phyloP scores from a whole-genome alignment of 768 basidiomycete species.

The Collybia nuda region DNA sequence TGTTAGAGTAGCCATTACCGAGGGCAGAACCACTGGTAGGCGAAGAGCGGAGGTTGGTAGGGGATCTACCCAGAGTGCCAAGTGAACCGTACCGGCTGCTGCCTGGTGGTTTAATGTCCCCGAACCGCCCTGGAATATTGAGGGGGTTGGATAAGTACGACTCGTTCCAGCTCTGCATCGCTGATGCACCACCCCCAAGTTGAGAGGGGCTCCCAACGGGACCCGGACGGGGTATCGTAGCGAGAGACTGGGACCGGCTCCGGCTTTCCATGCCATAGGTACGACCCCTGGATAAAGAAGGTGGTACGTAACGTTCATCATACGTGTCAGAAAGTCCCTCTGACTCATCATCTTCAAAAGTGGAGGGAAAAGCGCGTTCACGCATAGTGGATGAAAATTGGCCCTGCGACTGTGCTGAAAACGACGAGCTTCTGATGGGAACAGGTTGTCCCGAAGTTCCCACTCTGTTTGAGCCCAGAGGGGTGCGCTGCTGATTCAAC shows the following conservation, averaged over 20 bases:
- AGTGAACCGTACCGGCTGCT: constrained; percentile 64
- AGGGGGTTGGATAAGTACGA: constrained; percentile 56
- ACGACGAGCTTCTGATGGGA: constrained; percentile 69
- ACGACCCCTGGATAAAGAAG: constrained; percentile 55
- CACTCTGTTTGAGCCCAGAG: constrained; percentile 39
- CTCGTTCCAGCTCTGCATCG: constrained; percentile 63
- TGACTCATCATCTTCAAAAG: constrained; percentile 80
- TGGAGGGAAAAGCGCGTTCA: constrained; percentile 68
- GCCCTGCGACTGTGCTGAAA: constrained; percentile 53
- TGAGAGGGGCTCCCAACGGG: constrained; percentile 50
- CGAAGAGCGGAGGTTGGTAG: constrained; percentile 51
- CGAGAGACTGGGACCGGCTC: constrained; percentile 77
- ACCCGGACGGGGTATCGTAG: constrained; percentile 54
- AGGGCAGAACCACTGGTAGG: constrained; percentile 38
- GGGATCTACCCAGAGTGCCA: constrained; percentile 55
- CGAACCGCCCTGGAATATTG: constrained; percentile 57
- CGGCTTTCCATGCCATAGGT: constrained; percentile 64
- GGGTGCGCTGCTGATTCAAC: constrained; percentile 38
- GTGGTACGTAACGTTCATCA: constrained; percentile 52
- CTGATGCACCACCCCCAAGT: constrained; percentile 28
- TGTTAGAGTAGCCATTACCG: constrained; percentile 47
- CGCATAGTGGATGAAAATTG: constrained; percentile 68
- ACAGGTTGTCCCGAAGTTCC: constrained; percentile 46
- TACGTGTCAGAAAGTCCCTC: constrained; percentile 63
- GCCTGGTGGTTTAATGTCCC: constrained; percentile 62